phyloP scores from a whole-genome alignment of 352 stramenopile species.

The Aphanomyces euteiches region DNA sequence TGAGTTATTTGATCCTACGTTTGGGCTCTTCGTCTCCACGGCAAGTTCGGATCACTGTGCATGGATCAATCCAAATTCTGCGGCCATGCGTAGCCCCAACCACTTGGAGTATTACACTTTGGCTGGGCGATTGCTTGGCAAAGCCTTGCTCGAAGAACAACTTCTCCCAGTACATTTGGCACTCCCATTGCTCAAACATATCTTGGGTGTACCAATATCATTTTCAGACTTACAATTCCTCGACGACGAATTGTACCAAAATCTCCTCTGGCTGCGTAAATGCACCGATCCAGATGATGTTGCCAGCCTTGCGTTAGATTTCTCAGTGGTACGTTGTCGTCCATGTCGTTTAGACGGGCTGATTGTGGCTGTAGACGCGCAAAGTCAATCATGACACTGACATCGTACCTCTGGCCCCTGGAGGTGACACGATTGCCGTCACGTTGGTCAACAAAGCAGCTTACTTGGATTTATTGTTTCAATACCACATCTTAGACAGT shows the following conservation, averaged over 20 bases:
- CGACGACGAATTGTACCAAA: conserved; percentile 81
- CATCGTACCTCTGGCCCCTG: conserved; percentile 57
- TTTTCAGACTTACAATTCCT: conserved; percentile 89
- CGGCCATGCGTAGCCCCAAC: conserved; percentile 82
- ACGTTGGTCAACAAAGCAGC: conserved; percentile 92
- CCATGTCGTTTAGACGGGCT: background rate
- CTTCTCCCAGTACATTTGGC: conserved; percentile 77
- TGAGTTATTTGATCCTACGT: conserved; percentile 73
- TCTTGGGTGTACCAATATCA: conserved; percentile 80
- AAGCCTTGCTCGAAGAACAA: conserved; percentile 84
- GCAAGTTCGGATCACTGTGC: conserved; percentile 81
- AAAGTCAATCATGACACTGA: background rate
- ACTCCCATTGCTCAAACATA: conserved; percentile 84
- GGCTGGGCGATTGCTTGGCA: conserved; percentile 72
- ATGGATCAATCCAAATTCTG: conserved; percentile 55
- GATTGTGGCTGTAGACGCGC: conserved; percentile 2
- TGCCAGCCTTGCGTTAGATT: conserved; percentile 72
- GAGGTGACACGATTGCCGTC: conserved; percentile 88
- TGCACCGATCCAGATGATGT: conserved; percentile 54
- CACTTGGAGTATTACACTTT: conserved; percentile 73
- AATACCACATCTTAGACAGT: conserved; percentile 93
- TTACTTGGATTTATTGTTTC: conserved; percentile 92
- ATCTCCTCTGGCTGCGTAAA: conserved; percentile 57
- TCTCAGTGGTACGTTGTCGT: conserved; percentile 51
- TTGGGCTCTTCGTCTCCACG: conserved; percentile 75